Percentiles rank a stretch among this genome's conserved stretches.
phyloP scores from a whole-genome alignment of 176 grass and related monocot genomes.

The Lolium rigidum region DNA sequence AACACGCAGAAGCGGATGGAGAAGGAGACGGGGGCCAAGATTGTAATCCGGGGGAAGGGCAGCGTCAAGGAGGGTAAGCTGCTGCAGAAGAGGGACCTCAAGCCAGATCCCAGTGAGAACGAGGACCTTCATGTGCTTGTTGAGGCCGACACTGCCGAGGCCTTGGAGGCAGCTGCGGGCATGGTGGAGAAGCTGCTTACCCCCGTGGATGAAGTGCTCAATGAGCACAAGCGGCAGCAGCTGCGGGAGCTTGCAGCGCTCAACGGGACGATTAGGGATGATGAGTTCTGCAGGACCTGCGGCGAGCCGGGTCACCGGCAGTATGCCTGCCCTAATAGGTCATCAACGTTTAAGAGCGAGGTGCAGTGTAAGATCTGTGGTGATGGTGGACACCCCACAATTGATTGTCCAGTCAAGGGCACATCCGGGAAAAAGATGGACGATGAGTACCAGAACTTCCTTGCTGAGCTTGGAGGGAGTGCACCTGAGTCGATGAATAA shows the following conservation, averaged over 20 bases:
- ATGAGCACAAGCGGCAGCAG: conserved; percentile 98
- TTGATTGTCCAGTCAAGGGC: conserved; percentile 94
- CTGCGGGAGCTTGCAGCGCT: conserved; percentile 81
- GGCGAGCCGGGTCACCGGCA: conserved; percentile 90
- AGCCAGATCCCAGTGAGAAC: conserved; percentile 91
- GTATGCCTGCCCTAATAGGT: conserved; percentile 75
- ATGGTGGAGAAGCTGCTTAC: conserved; percentile 99
- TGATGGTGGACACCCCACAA: conserved; percentile 93
- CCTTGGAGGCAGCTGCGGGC: conserved; percentile 75
- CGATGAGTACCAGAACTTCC: conserved; percentile 96
- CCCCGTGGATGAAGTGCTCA: conserved; percentile 91
- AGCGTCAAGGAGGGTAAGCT: conserved; percentile 96
- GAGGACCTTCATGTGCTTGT: conserved; percentile 96
- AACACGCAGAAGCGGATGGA: conserved; percentile 99
- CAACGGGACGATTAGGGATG: conserved; percentile 98
- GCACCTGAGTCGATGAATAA: conserved; percentile 87
- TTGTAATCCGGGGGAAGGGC: conserved; percentile 94
- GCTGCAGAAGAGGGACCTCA: conserved; percentile 87
- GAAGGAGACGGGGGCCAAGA: conserved; percentile 98
- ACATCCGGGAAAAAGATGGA: conserved; percentile 95
- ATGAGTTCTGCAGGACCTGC: conserved; percentile 90
- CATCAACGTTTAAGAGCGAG: conserved; percentile 84
- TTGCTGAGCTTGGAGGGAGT: conserved; percentile 88
- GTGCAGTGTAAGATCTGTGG: conserved; percentile 94
- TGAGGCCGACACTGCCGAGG: conserved; percentile 85